Base-by-base conservation (phyloP, 768 basidiomycete genomes). In the Russula griseocarnosa region DNA sequence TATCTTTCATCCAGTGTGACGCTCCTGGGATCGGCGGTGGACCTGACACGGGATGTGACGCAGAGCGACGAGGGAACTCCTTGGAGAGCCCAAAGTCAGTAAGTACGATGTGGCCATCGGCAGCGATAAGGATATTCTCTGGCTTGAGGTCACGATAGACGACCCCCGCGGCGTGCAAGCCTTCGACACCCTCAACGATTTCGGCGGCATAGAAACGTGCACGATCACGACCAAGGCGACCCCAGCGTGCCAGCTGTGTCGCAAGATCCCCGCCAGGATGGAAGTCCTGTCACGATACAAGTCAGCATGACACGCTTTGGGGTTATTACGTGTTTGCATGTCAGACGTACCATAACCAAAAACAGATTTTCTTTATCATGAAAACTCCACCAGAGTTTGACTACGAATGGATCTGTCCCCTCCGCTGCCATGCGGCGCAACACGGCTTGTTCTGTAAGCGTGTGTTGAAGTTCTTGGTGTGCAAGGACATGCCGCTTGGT, bases 101-200 rank as follows among this genome's bases (percentile, higher is more conserved):
- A 40, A 99, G 81, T 47, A 98, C 93, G 67, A 98, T 94, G 73
- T 99, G 97, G 0, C 97, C 97, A 69, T 94, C 90, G 2, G 84
- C 84, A 55, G 91, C 92, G 69, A 99, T 95, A 60, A 99, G 86
- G 69, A 98, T 92, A 76, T 94, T 94, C 77, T 98, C 95, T 1
- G 95, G 95, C 72, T 98, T 98, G 67, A 98, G 86, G 73, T 98
- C 95, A 55, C 97, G 90, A 76, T 98, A 96, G 76, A 99, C 94
- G 72, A 99, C 94, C 44, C 96, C 96, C 5, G 90, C 87, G 16
- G 86, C 85, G 71, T 98, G 96, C 46, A 99, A 81, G 44, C 94
- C 94, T 76, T 97, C 94, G 38, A 96, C 86, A 54, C 96, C 97
- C 71, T 98, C 94, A 11, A 94, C 92, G 61, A 99, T 96, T 74